phyloP scores from a whole-genome alignment of 2,329 filamentous ascomycete species.

The Zalaria sp. region DNA sequence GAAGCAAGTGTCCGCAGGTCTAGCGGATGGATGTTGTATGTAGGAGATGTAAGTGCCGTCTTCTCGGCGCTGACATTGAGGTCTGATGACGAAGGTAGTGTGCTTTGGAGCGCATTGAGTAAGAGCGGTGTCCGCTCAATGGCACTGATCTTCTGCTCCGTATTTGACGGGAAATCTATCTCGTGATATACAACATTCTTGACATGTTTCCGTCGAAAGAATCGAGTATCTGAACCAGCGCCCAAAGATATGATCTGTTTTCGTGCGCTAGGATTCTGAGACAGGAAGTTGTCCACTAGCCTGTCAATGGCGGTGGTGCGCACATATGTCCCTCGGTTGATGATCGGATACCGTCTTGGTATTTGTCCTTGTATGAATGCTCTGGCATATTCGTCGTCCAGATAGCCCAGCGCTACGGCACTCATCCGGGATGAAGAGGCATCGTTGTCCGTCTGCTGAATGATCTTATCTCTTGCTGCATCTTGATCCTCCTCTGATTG shows the following conservation, averaged over 20 bases:
- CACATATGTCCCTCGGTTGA: slow-evolving; percentile 94
- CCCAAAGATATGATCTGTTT: slow-evolving; percentile 85
- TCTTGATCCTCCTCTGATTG: slow-evolving; percentile 18
- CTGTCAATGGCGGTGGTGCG: slow-evolving; percentile 71
- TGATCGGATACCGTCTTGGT: slow-evolving; percentile 67
- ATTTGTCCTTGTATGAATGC: slow-evolving; percentile 47
- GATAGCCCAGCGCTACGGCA: slow-evolving; percentile 72
- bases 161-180: slow-evolving; percentile 71
- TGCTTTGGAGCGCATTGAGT: slow-evolving; percentile 11
- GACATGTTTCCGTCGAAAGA: slow-evolving; percentile 55
- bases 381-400: slow-evolving; percentile 65
- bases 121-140: slow-evolving; percentile 19
- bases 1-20: slow-evolving; percentile 51
- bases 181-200: slow-evolving; percentile 65
- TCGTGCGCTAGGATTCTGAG: slow-evolving; percentile 19
- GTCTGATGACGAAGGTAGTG: slow-evolving; percentile 9
- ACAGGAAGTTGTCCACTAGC: slow-evolving; percentile 60
- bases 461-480: slow-evolving; percentile 50
- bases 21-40: slow-evolving; percentile 41
- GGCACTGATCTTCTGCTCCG: slow-evolving; percentile 45
- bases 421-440: slow-evolving; percentile 80
- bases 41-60: slow-evolving; percentile 31
- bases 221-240: slow-evolving; percentile 84
- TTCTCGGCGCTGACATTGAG: slow-evolving; percentile 23
- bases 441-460: slow-evolving; percentile 86